phyloP scores from a whole-genome alignment of 179 eudicot genomes.

The Carnegiea gigantea region DNA sequence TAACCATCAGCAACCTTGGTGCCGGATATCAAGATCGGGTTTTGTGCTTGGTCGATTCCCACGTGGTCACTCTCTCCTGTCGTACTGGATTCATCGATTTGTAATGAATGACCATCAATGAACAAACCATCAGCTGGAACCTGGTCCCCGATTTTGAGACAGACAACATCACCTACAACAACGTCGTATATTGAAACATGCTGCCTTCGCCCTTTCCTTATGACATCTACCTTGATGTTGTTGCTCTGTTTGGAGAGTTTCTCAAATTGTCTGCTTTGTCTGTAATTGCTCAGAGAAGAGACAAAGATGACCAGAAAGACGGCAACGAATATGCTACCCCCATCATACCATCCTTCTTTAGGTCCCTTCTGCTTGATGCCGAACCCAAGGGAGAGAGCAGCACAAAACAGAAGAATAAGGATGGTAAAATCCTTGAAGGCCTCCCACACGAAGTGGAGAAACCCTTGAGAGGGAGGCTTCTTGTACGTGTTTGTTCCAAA shows the following conservation, averaged over 20 bases:
- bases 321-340: too few species aligned
- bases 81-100: conserved; percentile 39
- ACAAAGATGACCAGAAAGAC: too few species aligned
- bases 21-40: too few species aligned
- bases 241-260: too few species aligned
- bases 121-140: conserved; percentile 39
- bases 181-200: conserved; percentile 30
- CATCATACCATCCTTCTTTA: too few species aligned
- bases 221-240: too few species aligned
- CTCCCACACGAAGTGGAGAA: too few species aligned
- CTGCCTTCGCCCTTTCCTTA: conserved; percentile 27
- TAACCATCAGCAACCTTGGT: too few species aligned
- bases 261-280: too few species aligned
- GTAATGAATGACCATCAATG: conserved; percentile 25
- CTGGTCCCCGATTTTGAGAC: neutral
- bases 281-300: too few species aligned
- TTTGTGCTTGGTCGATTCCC: conserved; percentile 7
- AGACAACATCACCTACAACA: conserved; percentile 36
- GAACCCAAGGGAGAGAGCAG: conserved; percentile 37
- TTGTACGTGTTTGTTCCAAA: neutral
- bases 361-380: conserved; percentile 30
- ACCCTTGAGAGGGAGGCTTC: too few species aligned
- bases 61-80: conserved; percentile 41
- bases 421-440: too few species aligned
- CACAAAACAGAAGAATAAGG: conserved; percentile 29